Conservation (phyloP, 108 stramenopile genomes). For the Thalassiosira profunda region DNA sequence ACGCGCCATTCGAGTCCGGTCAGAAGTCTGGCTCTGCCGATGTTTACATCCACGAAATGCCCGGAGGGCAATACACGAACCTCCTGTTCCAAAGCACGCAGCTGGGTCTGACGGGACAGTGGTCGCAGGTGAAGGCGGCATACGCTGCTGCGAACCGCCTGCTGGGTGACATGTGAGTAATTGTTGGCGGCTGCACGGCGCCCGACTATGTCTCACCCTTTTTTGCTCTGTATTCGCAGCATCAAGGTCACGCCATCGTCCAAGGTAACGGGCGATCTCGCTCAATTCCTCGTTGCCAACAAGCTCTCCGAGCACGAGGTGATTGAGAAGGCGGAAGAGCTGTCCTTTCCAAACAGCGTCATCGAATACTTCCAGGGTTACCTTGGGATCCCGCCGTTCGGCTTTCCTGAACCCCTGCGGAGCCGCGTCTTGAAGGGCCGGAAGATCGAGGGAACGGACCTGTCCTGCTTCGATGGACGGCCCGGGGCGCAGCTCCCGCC, state of each 20-base stretch:
- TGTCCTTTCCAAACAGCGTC: conserved; percentile 77
- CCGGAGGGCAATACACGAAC: conserved; percentile 91
- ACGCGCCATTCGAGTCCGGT: conserved; percentile 83
- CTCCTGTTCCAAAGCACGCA: conserved; percentile 86
- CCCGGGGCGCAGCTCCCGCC: conserved; percentile 77
- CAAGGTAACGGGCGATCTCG: conserved; percentile 89
- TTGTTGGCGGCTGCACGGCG: too few relatives aligned
- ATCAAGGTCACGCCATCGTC: conserved; percentile 93
- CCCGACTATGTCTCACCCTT: too few relatives aligned
- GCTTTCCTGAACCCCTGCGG: conserved; percentile 87
- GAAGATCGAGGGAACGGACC: conserved; percentile 57
- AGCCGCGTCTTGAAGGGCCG: conserved; percentile 68
- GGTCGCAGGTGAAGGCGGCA: conserved; percentile 74
- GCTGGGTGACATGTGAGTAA: conserved; percentile 93
- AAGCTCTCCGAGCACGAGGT: conserved; percentile 68
- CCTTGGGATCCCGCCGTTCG: conserved; percentile 74
- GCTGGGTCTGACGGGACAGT: conserved; percentile 75
- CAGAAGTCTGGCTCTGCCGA: conserved; percentile 64
- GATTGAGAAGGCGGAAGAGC: conserved; percentile 55
- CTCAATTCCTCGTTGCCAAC: conserved; percentile 84
- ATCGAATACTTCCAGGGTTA: conserved; percentile 88
- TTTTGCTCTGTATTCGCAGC: too few relatives aligned
- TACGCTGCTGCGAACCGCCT: conserved; percentile 81
- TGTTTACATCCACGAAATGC: conserved; percentile 58
- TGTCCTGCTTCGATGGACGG: conserved; percentile 75